These are phyloP conservation scores for Friedmanniomyces simplex DNA, from an alignment of 495 filamentous ascomycete species.

Conservation along the genomic window DNA sequence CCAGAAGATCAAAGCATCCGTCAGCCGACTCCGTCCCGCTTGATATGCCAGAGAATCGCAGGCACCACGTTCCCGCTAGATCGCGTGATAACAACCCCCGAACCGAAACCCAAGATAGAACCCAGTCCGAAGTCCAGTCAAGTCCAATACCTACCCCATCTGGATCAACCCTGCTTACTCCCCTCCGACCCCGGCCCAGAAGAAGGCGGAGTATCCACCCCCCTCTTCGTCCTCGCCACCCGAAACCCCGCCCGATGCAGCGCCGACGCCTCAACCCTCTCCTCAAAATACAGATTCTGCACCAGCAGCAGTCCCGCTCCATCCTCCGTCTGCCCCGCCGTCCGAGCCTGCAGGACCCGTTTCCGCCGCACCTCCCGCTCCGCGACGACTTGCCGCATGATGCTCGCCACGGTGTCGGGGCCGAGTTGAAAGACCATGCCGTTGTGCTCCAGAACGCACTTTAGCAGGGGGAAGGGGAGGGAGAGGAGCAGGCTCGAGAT, in stretches of 20 bases:
- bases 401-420: conserved; percentile 36
- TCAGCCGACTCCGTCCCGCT: too few relatives aligned
- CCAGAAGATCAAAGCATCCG: too few relatives aligned
- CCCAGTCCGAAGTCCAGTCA: too few relatives aligned
- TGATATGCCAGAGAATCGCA: too few relatives aligned
- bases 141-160: too few relatives aligned
- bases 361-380: conserved; percentile 44
- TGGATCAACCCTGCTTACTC: neutral
- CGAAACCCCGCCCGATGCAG: conserved; percentile 15
- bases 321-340: conserved; percentile 6
- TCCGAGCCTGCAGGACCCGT: conserved; percentile 16
- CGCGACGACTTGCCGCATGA: conserved; percentile 44
- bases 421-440: conserved; percentile 36
- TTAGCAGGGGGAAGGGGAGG: conserved; percentile 49
- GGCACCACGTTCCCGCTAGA: too few relatives aligned
- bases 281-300: conserved; percentile 32
- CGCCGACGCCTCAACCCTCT: conserved; percentile 24
- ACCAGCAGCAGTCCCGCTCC: conserved; percentile 18
- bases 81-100: too few relatives aligned
- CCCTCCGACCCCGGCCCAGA: conserved; percentile 14
- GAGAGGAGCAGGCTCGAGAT: conserved; percentile 56
- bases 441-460: conserved; percentile 44
- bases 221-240: conserved; percentile 7
- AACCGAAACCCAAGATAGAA: too few relatives aligned
- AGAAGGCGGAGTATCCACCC: conserved; percentile 18